These are phyloP conservation scores for Pleurotus eryngii DNA, from an alignment of 768 basidiomycete genomes.

Conservation along the genomic window DNA sequence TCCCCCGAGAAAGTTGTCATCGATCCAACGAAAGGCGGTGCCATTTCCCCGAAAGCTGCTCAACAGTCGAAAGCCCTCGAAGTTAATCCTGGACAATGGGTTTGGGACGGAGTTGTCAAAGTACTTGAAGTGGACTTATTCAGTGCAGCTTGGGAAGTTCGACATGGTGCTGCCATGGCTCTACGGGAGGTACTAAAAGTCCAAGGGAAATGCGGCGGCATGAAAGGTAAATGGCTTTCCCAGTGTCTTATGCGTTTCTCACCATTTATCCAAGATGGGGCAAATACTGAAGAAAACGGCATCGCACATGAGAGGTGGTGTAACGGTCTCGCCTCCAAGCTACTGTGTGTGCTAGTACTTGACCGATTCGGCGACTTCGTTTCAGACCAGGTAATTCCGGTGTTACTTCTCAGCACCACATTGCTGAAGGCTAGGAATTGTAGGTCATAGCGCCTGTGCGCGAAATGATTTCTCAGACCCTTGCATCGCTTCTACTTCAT, in stretches of 20 bases:
- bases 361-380: conserved; percentile 99
- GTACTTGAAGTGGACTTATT: conserved; percentile 82
- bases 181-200: conserved; percentile 82
- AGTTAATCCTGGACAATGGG: conserved; percentile 72
- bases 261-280: conserved; percentile 37
- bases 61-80: conserved; percentile 77
- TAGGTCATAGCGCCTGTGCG: conserved; percentile 93
- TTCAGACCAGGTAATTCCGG: conserved; percentile 68
- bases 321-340: conserved; percentile 80
- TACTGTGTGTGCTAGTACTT: conserved; percentile 86
- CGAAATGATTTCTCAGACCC: conserved; percentile 91
- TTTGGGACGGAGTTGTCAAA: conserved; percentile 82
- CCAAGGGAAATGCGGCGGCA: conserved; percentile 81
- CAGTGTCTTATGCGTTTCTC: not conserved
- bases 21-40: conserved; percentile 83
- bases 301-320: conserved; percentile 82
- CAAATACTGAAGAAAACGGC: conserved; percentile 55
- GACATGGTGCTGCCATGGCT: conserved; percentile 93
- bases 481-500: conserved; percentile 84
- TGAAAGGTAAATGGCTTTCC: conserved; percentile 52
- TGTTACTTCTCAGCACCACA: not conserved
- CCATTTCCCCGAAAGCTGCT: conserved; percentile 73
- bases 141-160: conserved; percentile 86
- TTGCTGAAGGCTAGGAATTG: not conserved
- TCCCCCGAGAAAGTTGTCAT: conserved; percentile 65